Evolutionary conservation across 495 filamentous ascomycete species (phyloP), one percentile per base, ranked within the genome.

Genomic region (Darksidea phi): DNA sequence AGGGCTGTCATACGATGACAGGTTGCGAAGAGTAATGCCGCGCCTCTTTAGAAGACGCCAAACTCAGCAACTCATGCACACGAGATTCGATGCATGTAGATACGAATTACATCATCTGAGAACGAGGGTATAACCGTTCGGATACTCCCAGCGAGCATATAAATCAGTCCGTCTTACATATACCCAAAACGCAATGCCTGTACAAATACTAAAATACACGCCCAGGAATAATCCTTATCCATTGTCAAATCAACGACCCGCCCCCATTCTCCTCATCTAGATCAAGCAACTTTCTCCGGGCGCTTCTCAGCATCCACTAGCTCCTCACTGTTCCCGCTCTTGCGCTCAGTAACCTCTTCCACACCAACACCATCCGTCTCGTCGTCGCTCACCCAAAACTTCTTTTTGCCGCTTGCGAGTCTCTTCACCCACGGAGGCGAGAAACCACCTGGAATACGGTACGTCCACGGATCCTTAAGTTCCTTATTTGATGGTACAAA

Each of bases 401-500:
- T 79, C 68, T 76, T 83, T 76, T 89, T 85, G 0, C 88, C 89
- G n/a, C 71, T 66, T 0, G 70, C 64, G n/a, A 79, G 73, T 8
- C 86, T 78, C 54, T 77, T 75, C 45, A 89, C 59, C 89, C 88
- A 93, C 1, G 79, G 80, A 0, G 89, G 89, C 10, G 89, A 72
- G 49, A 90, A 71, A 7, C 87, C 87, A 26, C 87, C 88, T 6
- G 80, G 78, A 42, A 88, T 75, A 66, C 75, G 78, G 78, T 82
- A 90, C 0, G 83, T 84, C 88, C 88, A 91, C 10, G 77, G 79
- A 41, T 91, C 89, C 66, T 87, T 88, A 57, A 86, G 77, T 13
- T 85, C 76, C 73, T 89, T 86, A 69, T 88, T 87, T 0, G 80
- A 78, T 0, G 89, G 89, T 2, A 86, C 82, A 59, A 91, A 82